Base-by-base conservation (phyloP, 169 alveolate species). In the Plasmodium vinckei region DNA sequence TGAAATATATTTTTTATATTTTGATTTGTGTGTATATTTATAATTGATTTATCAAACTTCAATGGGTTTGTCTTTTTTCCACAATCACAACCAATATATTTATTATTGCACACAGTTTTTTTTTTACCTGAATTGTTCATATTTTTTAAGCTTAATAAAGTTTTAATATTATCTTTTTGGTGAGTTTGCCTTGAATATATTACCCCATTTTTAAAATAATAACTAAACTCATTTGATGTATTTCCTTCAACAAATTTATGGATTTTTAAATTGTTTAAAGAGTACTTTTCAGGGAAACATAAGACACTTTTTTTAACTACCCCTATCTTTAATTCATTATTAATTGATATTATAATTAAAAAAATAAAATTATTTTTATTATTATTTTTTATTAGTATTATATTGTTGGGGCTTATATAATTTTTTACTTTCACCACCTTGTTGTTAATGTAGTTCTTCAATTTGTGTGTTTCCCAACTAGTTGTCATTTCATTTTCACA, bases 351-450 rank as follows among this genome's bases (percentile, higher is more conserved):
- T 9, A 79, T 79, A 15, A 79, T 79, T n/a, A 54, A 44, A 60
- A 54, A 79, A 57, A 71, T 46, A 27, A 79, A 15, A 46, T 46
- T 54, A 4, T 25, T 42, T 27, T 25, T 15, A 9, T 47, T 57
- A 42, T 51, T 53, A 61, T 79, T 79, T 67, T 79, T 79, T 51
- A 79, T 67, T 54, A 79, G 49, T n/a, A 79, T 25, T 9, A 79
- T 53, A 17, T 67, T 79, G 42, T 68, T 79, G 2, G 61, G 64
- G 46, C 33, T 79, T 2, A 79, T 54, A 6, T 67, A 33, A 42
- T 33, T 10, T 67, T 53, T 67, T 0, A 39, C 39, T 39, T 79
- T 67, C 9, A 67, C 9, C 15, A 79, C 33, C 27, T 46, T 79
- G 9, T 79, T 59, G 65, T 44, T 67, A 4, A 33, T 33, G 5